phyloP scores from a whole-genome alignment of 441 rosid genomes.

The Isatis lusitanica region DNA sequence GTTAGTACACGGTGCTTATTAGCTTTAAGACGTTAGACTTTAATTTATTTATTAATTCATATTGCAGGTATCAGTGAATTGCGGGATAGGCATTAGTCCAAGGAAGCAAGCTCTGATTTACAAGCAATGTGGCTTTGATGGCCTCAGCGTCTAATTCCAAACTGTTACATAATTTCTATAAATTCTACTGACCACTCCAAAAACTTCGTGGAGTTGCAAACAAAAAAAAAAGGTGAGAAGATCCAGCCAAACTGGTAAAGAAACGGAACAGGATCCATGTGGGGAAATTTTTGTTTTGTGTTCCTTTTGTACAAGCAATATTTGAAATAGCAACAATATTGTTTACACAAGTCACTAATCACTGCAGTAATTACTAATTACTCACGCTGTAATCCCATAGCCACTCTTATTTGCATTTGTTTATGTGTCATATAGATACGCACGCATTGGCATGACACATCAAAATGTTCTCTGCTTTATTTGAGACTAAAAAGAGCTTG shows the following conservation, averaged over 20 bases:
- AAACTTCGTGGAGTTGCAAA: slow-evolving; percentile 12
- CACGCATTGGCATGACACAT: too few relatives aligned
- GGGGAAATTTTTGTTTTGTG: slow-evolving; percentile 16
- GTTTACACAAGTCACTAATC: slow-evolving; percentile 18
- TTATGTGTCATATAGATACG: background rate
- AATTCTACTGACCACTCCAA: slow-evolving; percentile 14
- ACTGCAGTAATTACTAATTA: background rate
- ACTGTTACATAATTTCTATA: slow-evolving; percentile 18
- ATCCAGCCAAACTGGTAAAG: slow-evolving; percentile 30
- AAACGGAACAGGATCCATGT: slow-evolving; percentile 18
- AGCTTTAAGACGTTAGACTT: background rate
- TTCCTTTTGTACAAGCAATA: slow-evolving; percentile 15
- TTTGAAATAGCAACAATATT: slow-evolving; percentile 5
- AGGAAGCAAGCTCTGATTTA: slow-evolving; percentile 81
- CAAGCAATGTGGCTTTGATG: slow-evolving; percentile 98
- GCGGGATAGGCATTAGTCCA: slow-evolving; percentile 89
- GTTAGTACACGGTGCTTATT: too few relatives aligned
- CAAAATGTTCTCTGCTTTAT: background rate
- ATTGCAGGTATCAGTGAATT: slow-evolving; percentile 86
- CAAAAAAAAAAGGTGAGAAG: background rate
- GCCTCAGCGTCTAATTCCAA: slow-evolving; percentile 58
- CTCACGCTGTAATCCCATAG: background rate
- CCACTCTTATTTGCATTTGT: background rate
- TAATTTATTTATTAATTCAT: background rate
- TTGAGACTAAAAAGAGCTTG: background rate